A percentile compares a stretch with the other conserved stretches of the same genome.
Evolutionary conservation across 2,329 filamentous ascomycete species (phyloP).

Genomic region (Fusarium sp.): DNA sequence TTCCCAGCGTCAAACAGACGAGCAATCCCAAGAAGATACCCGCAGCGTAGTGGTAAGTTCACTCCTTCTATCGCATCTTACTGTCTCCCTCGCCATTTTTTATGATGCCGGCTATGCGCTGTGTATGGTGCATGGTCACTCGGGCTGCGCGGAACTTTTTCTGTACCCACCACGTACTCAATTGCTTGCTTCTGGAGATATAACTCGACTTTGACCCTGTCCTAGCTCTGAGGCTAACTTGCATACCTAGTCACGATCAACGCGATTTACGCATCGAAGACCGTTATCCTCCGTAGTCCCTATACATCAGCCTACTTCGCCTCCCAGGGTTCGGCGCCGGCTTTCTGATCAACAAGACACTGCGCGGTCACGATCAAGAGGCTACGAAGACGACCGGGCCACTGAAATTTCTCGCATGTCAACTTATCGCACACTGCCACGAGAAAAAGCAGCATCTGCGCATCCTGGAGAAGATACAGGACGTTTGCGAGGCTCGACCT

Average conservation of each 20-base stretch:
- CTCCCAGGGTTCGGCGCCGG: slow-evolving; percentile 62
- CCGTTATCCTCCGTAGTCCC: slow-evolving; percentile 64
- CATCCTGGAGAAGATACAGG: slow-evolving; percentile 52
- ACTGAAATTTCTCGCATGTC: slow-evolving; percentile 55
- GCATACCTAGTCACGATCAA: slow-evolving; percentile 57
- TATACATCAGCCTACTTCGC: slow-evolving; percentile 60
- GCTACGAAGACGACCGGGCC: slow-evolving; percentile 57
- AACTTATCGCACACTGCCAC: slow-evolving; percentile 55
- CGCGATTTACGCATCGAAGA: slow-evolving; percentile 59
- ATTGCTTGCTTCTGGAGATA: neutral
- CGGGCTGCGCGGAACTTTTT: neutral
- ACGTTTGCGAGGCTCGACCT: slow-evolving; percentile 47
- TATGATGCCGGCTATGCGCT: neutral
- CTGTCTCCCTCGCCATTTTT: neutral
- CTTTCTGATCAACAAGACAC: slow-evolving; percentile 68
- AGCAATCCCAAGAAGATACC: slow-evolving; percentile 47
- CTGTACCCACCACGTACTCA: neutral
- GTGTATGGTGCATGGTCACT: neutral
- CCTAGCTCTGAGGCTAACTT: slow-evolving; percentile 30
- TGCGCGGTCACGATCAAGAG: slow-evolving; percentile 48
- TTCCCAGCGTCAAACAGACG: slow-evolving; percentile 51
- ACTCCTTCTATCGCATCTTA: slow-evolving; percentile 1
- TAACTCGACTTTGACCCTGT: slow-evolving; percentile 5
- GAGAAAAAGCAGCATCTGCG: slow-evolving; percentile 56
- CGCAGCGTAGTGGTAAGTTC: slow-evolving; percentile 60